Percentiles rank a stretch among this genome's conserved stretches.
These are phyloP conservation scores for Russula compacta DNA, from an alignment of 768 basidiomycete species.

Conservation along the genomic window DNA sequence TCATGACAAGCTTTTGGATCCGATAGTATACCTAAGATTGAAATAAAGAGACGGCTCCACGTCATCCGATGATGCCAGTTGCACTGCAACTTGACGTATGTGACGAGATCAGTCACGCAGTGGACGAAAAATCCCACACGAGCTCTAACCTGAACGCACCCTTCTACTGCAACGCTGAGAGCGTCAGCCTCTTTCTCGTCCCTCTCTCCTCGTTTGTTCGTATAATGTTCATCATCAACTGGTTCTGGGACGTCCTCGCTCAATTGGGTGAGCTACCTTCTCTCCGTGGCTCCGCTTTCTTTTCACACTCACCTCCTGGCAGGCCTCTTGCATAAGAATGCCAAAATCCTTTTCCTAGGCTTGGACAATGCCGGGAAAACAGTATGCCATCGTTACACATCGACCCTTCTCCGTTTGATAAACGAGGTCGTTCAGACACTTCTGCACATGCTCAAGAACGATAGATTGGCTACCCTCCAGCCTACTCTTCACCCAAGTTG, in stretches of 20 bases:
- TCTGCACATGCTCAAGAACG: constrained; percentile 99
- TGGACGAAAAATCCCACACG: not conserved
- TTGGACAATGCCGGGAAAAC: constrained; percentile 99
- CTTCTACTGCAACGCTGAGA: constrained; percentile 1
- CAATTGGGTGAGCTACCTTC: constrained; percentile 61
- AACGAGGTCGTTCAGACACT: constrained; percentile 52
- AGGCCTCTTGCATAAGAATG: constrained; percentile 96
- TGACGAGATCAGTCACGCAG: constrained; percentile 5
- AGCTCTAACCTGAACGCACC: not conserved
- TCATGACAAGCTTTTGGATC: no score
- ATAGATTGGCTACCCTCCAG: constrained; percentile 92
- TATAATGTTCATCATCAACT: constrained; percentile 78
- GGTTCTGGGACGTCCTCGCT: constrained; percentile 95
- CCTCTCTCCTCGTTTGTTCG: constrained; percentile 26
- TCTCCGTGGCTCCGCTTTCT: not conserved
- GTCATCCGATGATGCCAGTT: not conserved
- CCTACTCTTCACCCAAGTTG: constrained; percentile 97
- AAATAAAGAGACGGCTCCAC: not conserved
- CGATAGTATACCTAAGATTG: not conserved
- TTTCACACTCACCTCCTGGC: not conserved
- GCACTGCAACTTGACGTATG: not conserved
- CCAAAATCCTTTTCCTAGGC: constrained; percentile 98
- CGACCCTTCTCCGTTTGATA: not conserved
- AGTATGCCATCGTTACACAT: constrained; percentile 36
- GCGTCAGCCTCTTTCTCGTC: constrained; percentile 11